Percentiles rank a stretch among this genome's conserved stretches.
These are phyloP conservation scores for Debaryomyces robertsiae DNA, from an alignment of 1,139 yeast genomes.

Conservation along the genomic window DNA sequence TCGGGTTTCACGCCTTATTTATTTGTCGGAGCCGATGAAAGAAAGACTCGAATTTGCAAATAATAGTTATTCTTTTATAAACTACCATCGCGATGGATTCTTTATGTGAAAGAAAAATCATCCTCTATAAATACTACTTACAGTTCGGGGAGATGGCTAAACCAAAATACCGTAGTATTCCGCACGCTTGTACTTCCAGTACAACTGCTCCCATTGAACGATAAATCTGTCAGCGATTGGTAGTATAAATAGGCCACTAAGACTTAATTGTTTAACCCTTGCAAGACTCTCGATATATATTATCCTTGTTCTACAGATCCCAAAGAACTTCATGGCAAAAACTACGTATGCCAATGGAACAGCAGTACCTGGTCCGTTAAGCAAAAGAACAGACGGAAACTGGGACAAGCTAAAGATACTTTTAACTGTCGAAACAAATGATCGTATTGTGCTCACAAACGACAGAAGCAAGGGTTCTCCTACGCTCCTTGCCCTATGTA, in stretches of 20 bases:
- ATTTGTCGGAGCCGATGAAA: too few relatives aligned
- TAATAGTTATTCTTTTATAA: neutral
- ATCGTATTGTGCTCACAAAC: constrained; percentile 50
- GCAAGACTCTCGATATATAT: constrained; percentile 89
- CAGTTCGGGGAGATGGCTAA: constrained; percentile 21
- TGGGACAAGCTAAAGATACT: constrained; percentile 23
- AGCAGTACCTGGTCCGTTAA: constrained; percentile 95
- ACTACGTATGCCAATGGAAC: constrained; percentile 73
- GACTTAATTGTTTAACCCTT: constrained; percentile 71
- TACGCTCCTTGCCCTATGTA: constrained; percentile 78
- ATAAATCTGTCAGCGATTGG: constrained; percentile 75
- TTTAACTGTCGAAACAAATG: constrained; percentile 32
- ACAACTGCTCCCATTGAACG: constrained; percentile 87
- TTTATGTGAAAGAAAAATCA: neutral
- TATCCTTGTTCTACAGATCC: constrained; percentile 57
- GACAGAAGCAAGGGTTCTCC: constrained; percentile 64
- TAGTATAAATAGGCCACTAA: constrained; percentile 70
- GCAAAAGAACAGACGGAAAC: constrained; percentile 56
- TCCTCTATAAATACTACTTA: neutral
- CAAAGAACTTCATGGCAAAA: constrained; percentile 55
- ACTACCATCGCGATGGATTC: constrained; percentile 1
- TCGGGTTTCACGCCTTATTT: neutral
- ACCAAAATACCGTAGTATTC: constrained; percentile 81
- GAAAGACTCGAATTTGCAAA: neutral
- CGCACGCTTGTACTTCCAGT: constrained; percentile 55